Percentiles rank a stretch among this genome's conserved stretches.
These are phyloP conservation scores for Trametes cubensis DNA, from an alignment of 768 basidiomycete genomes.

Conservation along the genomic window DNA sequence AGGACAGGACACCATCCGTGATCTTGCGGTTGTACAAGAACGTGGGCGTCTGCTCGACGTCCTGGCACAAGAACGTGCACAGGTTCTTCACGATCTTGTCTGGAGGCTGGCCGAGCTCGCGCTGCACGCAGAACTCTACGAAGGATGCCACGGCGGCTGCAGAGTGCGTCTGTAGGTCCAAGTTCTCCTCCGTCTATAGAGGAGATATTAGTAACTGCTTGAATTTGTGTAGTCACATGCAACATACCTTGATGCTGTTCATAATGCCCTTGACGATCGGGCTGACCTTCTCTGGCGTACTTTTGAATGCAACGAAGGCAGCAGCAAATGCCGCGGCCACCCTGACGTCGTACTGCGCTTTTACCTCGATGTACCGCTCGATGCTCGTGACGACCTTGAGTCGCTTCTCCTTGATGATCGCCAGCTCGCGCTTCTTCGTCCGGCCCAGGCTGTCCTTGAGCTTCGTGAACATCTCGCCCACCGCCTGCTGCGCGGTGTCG, in stretches of 20 bases:
- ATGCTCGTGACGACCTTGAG: conserved; percentile 67
- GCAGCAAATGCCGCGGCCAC: conserved; percentile 90
- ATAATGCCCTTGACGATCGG: conserved; percentile 96
- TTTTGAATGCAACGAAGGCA: conserved; percentile 84
- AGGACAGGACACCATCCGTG: conserved; percentile 76
- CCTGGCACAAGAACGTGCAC: conserved; percentile 94
- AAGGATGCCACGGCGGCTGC: conserved; percentile 87
- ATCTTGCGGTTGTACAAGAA: conserved; percentile 70
- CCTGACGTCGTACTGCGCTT: conserved; percentile 83
- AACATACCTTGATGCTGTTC: conserved; percentile 90
- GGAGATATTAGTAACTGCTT: not conserved
- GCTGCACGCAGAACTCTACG: conserved; percentile 78
- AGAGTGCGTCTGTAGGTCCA: conserved; percentile 85
- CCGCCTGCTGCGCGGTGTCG: conserved; percentile 70
- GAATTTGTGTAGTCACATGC: no score
- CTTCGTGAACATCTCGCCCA: conserved; percentile 68
- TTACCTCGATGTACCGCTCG: conserved; percentile 79
- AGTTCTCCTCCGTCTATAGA: conserved; percentile 79
- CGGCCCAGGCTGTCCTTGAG: conserved; percentile 76
- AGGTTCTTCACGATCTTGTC: conserved; percentile 98
- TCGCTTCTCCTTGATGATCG: conserved; percentile 76
- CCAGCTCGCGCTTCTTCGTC: conserved; percentile 78
- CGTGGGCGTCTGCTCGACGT: conserved; percentile 85
- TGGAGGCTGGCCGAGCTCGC: conserved; percentile 78
- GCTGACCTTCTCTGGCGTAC: conserved; percentile 90